Conservation (phyloP, 495 filamentous ascomycete genomes). For the Aspergillus carlsbadensis region DNA sequence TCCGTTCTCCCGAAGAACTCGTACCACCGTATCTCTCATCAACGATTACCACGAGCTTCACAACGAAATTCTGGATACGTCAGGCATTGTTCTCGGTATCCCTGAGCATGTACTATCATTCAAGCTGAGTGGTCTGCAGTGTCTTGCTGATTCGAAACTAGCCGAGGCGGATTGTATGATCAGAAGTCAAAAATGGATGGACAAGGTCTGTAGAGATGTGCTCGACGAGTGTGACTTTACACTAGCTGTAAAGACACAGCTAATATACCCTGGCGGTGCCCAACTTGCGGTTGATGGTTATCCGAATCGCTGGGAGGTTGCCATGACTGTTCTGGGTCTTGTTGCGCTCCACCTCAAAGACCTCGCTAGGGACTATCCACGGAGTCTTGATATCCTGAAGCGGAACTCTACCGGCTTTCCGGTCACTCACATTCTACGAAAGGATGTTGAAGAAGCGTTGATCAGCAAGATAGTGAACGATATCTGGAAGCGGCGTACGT, state of each 20-base stretch:
- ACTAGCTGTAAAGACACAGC: conserved; percentile 55
- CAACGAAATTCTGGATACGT: conserved; percentile 26
- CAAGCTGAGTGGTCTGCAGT: conserved; percentile 62
- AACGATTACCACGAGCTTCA: conserved; percentile 30
- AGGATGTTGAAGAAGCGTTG: conserved; percentile 18
- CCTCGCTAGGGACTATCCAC: too few relatives aligned
- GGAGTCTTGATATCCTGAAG: too few relatives aligned
- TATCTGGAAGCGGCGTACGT: conserved; percentile 10
- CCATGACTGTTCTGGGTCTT: conserved; percentile 40
- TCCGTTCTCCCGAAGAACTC: conserved; percentile 26
- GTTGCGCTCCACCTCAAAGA: conserved; percentile 29
- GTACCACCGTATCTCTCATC: background rate
- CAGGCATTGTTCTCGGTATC: conserved; percentile 58
- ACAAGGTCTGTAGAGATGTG: conserved; percentile 48
- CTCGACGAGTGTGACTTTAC: conserved; percentile 67
- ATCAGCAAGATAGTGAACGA: conserved; percentile 9
- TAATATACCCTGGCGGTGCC: conserved; percentile 65
- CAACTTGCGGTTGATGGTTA: conserved; percentile 55
- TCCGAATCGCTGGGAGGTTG: conserved; percentile 54
- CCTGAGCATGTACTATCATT: conserved; percentile 73
- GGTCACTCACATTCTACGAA: too few relatives aligned
- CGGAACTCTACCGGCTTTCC: too few relatives aligned
- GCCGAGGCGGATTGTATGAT: background rate
- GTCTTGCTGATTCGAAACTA: conserved; percentile 23
- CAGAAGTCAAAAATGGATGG: conserved; percentile 39